Base-by-base conservation (phyloP, 805 yeast genomes). In the Lachancea quebecensis region DNA sequence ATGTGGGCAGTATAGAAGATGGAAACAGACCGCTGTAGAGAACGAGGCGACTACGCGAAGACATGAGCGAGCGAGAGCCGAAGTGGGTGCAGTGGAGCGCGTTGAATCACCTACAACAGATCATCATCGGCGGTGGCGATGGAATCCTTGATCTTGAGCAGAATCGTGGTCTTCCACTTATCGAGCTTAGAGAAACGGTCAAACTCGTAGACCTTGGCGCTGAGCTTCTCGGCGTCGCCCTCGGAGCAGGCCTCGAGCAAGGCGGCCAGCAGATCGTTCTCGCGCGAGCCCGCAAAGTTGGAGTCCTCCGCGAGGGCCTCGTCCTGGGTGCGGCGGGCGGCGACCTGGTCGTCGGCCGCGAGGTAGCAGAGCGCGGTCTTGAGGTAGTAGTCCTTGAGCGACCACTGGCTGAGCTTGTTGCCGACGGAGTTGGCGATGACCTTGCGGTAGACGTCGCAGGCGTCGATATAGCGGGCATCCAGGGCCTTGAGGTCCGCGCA, bases 111-210 rank as follows among this genome's bases (percentile, higher is more conserved):
- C 33, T 43, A 43, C 35, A 43, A 35, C 28, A 63, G 48, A 57
- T 85, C 90, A 41, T 84, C 93, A 46, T 84, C 95, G 40, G 80
- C 83, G 44, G 77, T 81, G 32, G 79, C 77, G 39, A 87, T 81
- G 3, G 75, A 67, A 52, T 76, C 82, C 69, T 93, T 93, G 57
- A 93, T 81, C 66, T 83, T 84, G 55, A 91, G 74, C 53, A 93
- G 74, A 41, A 93, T 70, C 27, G 85, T 79, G 10, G 96, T 86
- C 70, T 86, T 88, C 83, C 95, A 84, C 58, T 84, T 86, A 62
- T 93, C 99, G 45, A 93, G 77, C 64, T 88, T 88, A 52, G 81
- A 72, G 64, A 85, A 89, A 64, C 86, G 95, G 64, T 93, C 98
- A 58, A 69, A 93, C 52, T 85, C 93, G 59, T 74, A 85, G 16